phyloP scores from a whole-genome alignment of 129 eudicot genomes.

The Flaveria trinervia region DNA sequence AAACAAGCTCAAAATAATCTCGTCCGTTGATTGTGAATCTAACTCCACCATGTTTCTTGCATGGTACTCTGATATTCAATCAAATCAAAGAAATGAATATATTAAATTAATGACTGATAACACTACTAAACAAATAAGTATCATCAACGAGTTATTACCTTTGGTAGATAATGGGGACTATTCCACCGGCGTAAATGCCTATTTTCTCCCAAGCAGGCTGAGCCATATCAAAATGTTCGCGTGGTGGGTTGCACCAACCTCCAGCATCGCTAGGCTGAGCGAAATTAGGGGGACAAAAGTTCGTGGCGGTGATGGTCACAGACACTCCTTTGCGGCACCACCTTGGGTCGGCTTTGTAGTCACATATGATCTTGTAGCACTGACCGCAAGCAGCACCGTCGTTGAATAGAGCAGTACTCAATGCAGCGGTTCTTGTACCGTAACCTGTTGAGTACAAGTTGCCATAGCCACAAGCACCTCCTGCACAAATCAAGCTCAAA shows the following conservation, averaged over 20 bases:
- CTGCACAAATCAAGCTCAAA: constrained; percentile 31
- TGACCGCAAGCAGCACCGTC: constrained; percentile 81
- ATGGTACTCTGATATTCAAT: constrained; percentile 65
- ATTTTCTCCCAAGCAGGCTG: constrained; percentile 98
- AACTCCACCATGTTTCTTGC: constrained; percentile 77
- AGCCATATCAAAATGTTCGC: constrained; percentile 90
- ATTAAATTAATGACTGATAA: too few relatives aligned
- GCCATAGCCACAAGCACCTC: constrained; percentile 96
- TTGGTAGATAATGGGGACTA: constrained; percentile 68
- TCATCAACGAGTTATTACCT: constrained; percentile 36
- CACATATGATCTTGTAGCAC: constrained; percentile 74
- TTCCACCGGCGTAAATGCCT: constrained; percentile 74
- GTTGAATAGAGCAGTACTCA: constrained; percentile 91
- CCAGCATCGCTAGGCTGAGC: constrained; percentile 65
- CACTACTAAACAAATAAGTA: not conserved
- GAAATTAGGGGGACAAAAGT: constrained; percentile 82
- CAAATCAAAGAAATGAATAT: not conserved
- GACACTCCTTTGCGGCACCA: constrained; percentile 76
- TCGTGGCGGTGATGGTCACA: constrained; percentile 81
- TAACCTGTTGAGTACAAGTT: constrained; percentile 71
- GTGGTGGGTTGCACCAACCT: constrained; percentile 98
- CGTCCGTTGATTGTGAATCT: constrained; percentile 78
- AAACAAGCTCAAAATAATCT: constrained; percentile 76
- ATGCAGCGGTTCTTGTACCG: constrained; percentile 83
- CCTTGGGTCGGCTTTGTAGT: constrained; percentile 50